Evolutionary conservation across 192 early-diverging fungal species (phyloP), one percentile per base, ranked within the genome.

Genomic region (Coemansia sp.): DNA sequence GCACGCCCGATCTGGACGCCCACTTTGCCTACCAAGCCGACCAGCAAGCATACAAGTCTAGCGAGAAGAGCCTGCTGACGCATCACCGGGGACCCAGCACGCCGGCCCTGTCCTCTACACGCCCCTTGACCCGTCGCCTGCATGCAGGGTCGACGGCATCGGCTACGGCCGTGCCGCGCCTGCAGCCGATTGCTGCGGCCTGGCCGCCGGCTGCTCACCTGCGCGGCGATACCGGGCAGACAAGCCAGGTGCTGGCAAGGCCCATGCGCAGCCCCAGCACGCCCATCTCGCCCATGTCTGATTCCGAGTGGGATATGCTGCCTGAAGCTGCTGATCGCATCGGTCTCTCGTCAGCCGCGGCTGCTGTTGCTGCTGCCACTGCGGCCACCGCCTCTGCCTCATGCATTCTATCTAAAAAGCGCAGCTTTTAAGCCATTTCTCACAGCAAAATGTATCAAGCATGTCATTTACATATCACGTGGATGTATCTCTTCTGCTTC

Each of bases 141-240:
- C 55, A 57, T 28, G 33, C 55, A 10, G 35, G 35, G 45, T 37
- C 55, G 7, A 30, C 15, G 9, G 21, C 45, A 3, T 21, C 41
- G 4, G 50, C 41, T 36, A 40, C 23, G 23, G 23, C 23, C n/a
- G 26, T 62, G 9, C 61, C 61, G 5, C 63, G 54, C 3, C 48
- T 65, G 39, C 54, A 57, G 36, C 55, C 63, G 3, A 57, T 65
- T 45, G 63, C 63, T 7, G 49, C 48, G 1, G 41, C 26, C 8
- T 53, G 50, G 59, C 49, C 28, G 12, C 5, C 18, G 23, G 11
- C 37, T 4, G 23, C 23, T 4, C 23, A 26, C 23, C 4, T 26
- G 23, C 23, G 23, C 4, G 23, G 23, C 23, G 23, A 26, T 4
- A 4, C 4, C 2, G 23, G 23, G 2, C 23, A 26, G 23, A 26